phyloP scores from a whole-genome alignment of 2,329 filamentous ascomycete species.

The Onygenales sp. region DNA sequence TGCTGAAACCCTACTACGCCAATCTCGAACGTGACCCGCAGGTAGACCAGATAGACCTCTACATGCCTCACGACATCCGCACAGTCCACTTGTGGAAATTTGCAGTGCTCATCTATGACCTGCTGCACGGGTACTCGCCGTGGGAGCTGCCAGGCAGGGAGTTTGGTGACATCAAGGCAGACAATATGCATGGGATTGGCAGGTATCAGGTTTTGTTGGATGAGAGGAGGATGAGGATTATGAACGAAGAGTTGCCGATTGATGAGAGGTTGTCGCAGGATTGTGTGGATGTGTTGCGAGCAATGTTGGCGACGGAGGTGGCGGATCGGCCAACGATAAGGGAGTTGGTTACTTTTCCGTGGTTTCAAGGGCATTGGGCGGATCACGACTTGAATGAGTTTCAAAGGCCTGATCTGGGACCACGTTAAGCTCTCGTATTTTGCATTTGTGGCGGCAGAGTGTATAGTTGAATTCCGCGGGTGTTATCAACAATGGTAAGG shows the following conservation, averaged over 20 bases:
- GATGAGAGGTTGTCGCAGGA: slow-evolving; percentile 21
- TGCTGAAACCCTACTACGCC: slow-evolving; percentile 4
- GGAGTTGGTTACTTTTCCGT: slow-evolving; percentile 17
- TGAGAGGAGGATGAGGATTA: slow-evolving; percentile 15
- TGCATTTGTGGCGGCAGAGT: too few relatives aligned
- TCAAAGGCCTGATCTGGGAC: neutral
- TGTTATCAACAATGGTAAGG: too few relatives aligned
- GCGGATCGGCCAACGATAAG: slow-evolving; percentile 15
- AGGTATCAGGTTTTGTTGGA: slow-evolving; percentile 2
- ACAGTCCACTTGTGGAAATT: slow-evolving; percentile 18
- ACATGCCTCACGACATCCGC: slow-evolving; percentile 13
- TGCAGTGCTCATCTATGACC: slow-evolving; percentile 18
- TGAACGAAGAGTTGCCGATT: slow-evolving; percentile 19
- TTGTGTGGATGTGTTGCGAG: slow-evolving; percentile 20
- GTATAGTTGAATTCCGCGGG: too few relatives aligned
- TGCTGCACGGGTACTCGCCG: slow-evolving; percentile 24
- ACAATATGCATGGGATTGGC: neutral
- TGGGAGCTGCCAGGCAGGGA: slow-evolving; percentile 18
- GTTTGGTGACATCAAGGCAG: slow-evolving; percentile 1
- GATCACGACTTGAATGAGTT: slow-evolving; percentile 5
- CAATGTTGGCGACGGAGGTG: slow-evolving; percentile 16
- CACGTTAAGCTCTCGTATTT: too few relatives aligned
- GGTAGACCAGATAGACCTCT: neutral
- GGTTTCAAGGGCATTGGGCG: slow-evolving; percentile 17
- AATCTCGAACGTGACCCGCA: neutral